These are phyloP conservation scores for Grigorovia yakushimaensis DNA, from an alignment of 805 yeast species.

Conservation along the genomic window DNA sequence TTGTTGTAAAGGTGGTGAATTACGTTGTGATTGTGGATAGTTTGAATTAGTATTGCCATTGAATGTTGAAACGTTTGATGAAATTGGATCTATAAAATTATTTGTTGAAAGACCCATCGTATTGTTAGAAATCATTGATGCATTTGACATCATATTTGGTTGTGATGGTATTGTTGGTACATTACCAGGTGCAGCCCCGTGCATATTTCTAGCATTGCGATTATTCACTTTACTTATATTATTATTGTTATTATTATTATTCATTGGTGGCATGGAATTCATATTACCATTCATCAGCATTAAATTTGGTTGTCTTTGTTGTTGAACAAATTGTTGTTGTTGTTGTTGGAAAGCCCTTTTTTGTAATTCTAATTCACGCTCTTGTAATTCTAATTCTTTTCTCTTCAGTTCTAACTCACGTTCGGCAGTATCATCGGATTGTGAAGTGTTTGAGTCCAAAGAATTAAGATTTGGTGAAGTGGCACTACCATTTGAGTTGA, in stretches of 20 bases:
- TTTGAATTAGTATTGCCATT: neutral
- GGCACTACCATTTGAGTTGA: conserved; percentile 8
- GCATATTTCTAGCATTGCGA: neutral
- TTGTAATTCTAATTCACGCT: conserved; percentile 26
- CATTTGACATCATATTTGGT: neutral
- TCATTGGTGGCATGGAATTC: conserved; percentile 5
- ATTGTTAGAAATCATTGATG: neutral
- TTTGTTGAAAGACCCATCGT: neutral
- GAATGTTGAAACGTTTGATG: neutral
- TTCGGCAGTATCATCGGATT: conserved; percentile 11
- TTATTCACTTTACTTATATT: neutral
- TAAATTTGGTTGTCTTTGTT: conserved; percentile 4
- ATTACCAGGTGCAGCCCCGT: neutral
- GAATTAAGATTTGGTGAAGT: neutral
- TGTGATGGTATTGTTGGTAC: neutral
- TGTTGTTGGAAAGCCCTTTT: conserved; percentile 19
- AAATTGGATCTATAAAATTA: neutral
- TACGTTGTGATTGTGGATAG: conserved; percentile 4
- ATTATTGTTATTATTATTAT: neutral
- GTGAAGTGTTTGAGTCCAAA: conserved; percentile 9
- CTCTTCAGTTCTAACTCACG: conserved; percentile 26
- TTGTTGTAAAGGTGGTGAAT: neutral
- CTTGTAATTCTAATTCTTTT: conserved; percentile 28
- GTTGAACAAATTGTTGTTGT: conserved; percentile 2
- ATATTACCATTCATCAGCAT: neutral